Conservation (phyloP, 2,329 filamentous ascomycete genomes). For the Hypocrella siamensis region DNA sequence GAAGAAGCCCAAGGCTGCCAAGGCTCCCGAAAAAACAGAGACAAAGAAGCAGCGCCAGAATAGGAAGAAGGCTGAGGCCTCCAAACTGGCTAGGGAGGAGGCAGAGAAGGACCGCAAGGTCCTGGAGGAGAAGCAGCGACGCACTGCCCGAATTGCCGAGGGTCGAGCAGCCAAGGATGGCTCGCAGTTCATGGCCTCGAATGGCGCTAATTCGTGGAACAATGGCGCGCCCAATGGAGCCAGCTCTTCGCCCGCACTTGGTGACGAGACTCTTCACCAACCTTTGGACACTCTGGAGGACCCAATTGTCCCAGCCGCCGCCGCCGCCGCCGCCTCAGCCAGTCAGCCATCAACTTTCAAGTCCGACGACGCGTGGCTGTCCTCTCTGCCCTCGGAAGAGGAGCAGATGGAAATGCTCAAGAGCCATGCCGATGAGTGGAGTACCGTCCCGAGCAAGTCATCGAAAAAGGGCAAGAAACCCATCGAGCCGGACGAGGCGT, state of each 20-base stretch:
- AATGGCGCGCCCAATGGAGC: constrained; percentile 18
- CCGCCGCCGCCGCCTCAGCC: constrained; percentile 10
- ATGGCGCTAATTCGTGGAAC: constrained; percentile 27
- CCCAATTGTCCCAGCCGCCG: constrained; percentile 3
- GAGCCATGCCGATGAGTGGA: constrained; percentile 39
- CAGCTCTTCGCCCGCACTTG: constrained; percentile 15
- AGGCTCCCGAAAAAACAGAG: constrained; percentile 53
- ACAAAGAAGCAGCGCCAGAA: constrained; percentile 95
- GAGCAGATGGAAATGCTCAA: constrained; percentile 44
- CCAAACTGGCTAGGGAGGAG: constrained; percentile 58
- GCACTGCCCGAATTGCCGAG: constrained; percentile 65
- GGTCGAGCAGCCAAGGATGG: constrained; percentile 75
- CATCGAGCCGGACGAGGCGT: constrained; percentile 18
- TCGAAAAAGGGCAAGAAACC: constrained; percentile 27
- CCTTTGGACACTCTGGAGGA: constrained; percentile 44
- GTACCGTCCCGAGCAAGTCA: constrained; percentile 36
- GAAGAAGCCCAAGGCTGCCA: constrained; percentile 45
- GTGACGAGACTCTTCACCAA: constrained; percentile 19
- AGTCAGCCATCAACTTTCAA: constrained; percentile 18
- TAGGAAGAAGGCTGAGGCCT: constrained; percentile 70
- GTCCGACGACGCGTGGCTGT: constrained; percentile 27
- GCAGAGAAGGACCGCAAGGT: constrained; percentile 64
- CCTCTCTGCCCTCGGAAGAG: constrained; percentile 42
- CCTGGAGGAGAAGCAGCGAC: constrained; percentile 68
- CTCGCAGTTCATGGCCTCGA: constrained; percentile 36